These are phyloP conservation scores for Coprinopsis sp. DNA, from an alignment of 768 basidiomycete species.

Conservation along the genomic window DNA sequence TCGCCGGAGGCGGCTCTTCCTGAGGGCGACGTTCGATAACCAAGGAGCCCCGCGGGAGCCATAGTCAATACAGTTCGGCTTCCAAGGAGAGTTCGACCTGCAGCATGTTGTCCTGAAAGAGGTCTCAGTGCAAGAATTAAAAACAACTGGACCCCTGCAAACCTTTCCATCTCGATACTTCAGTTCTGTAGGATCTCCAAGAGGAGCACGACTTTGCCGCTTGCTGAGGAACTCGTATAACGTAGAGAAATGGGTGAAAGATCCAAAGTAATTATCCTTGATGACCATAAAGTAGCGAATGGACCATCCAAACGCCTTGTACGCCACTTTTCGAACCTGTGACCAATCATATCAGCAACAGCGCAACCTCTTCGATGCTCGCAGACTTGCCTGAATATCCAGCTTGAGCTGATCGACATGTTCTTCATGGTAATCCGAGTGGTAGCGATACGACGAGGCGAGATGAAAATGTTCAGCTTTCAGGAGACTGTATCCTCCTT, in stretches of 20 bases:
- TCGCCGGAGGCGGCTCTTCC: slow-evolving; percentile 12
- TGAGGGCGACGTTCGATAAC: slow-evolving; percentile 39
- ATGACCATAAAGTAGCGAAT: slow-evolving; percentile 85
- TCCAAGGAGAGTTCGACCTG: slow-evolving; percentile 63
- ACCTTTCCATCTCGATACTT: slow-evolving; percentile 83
- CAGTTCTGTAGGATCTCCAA: slow-evolving; percentile 76
- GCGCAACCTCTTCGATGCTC: background rate
- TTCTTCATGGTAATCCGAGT: slow-evolving; percentile 58
- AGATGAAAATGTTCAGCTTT: slow-evolving; percentile 52
- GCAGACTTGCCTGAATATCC: slow-evolving; percentile 49
- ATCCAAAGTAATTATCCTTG: slow-evolving; percentile 91
- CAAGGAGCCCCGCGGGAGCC: slow-evolving; percentile 64
- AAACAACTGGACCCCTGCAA: background rate
- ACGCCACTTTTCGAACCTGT: slow-evolving; percentile 52
- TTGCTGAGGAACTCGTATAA: slow-evolving; percentile 80
- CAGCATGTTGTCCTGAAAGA: slow-evolving; percentile 72
- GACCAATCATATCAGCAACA: background rate
- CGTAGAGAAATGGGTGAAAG: slow-evolving; percentile 90
- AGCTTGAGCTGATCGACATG: slow-evolving; percentile 77
- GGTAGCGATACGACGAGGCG: slow-evolving; percentile 72
- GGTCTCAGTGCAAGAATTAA: slow-evolving; percentile 1
- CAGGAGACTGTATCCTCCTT: slow-evolving; percentile 58
- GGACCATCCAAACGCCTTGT: slow-evolving; percentile 81
- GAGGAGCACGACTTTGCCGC: slow-evolving; percentile 47
- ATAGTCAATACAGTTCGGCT: slow-evolving; percentile 49